Percentiles rank a stretch among this genome's conserved stretches.
phyloP scores from a whole-genome alignment of 2,329 filamentous ascomycete genomes.

The Beauveria pseudobassiana region DNA sequence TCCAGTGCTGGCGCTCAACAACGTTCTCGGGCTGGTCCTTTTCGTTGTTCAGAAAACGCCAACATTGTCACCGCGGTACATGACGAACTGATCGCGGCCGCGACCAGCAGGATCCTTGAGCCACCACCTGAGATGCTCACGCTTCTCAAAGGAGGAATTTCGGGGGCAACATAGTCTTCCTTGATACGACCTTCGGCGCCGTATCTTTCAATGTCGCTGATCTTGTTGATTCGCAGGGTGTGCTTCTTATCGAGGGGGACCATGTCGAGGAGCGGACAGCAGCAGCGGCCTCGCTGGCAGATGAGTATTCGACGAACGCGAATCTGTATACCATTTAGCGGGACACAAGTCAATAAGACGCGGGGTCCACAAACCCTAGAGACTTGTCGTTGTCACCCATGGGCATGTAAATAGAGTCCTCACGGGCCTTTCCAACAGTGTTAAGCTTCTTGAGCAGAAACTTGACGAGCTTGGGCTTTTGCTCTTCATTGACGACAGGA shows the following conservation, averaged over 20 bases:
- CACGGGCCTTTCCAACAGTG: slow-evolving; percentile 72
- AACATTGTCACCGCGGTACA: slow-evolving; percentile 87
- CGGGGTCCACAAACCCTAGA: slow-evolving; percentile 52
- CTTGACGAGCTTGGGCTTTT: slow-evolving; percentile 90
- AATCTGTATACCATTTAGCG: slow-evolving; percentile 49
- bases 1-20: slow-evolving; percentile 93
- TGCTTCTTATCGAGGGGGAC: slow-evolving; percentile 94
- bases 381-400: slow-evolving; percentile 81
- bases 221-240: slow-evolving; percentile 91
- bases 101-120: slow-evolving; percentile 71
- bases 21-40: slow-evolving; percentile 81
- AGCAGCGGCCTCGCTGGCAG: slow-evolving; percentile 78
- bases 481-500: slow-evolving; percentile 80
- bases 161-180: slow-evolving; percentile 77
- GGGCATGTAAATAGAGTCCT: slow-evolving; percentile 91
- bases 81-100: slow-evolving; percentile 89
- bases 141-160: slow-evolving; percentile 84
- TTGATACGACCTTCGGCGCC: slow-evolving; percentile 89
- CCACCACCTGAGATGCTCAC: slow-evolving; percentile 92
- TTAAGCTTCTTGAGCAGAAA: slow-evolving; percentile 92
- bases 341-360: slow-evolving; percentile 7
- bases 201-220: slow-evolving; percentile 95
- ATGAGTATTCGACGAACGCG: slow-evolving; percentile 94
- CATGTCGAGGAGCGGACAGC: slow-evolving; percentile 84
- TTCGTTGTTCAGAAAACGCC: slow-evolving; percentile 98